Evolutionary conservation across 495 filamentous ascomycete species (phyloP).

Genomic region (Tuber indicum): DNA sequence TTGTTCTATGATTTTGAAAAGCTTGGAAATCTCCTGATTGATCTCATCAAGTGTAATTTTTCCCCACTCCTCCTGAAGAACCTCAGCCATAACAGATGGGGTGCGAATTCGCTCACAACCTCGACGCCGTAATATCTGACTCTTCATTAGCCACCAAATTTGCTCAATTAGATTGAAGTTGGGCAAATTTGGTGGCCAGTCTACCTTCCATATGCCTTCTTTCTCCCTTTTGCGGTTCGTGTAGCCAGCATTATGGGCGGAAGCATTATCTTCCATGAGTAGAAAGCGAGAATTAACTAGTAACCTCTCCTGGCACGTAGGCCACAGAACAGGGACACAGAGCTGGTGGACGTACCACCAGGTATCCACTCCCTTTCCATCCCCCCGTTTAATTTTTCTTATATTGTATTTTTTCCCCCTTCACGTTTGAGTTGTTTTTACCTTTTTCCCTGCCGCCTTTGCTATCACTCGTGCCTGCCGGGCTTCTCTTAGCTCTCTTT

Average conservation of each 20-base stretch:
- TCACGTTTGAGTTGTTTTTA: neutral
- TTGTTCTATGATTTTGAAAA: too few species aligned
- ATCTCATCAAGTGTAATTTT: neutral
- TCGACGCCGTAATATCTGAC: neutral
- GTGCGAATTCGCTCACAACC: neutral
- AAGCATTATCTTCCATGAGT: neutral
- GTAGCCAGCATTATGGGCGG: neutral
- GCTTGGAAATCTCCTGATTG: neutral
- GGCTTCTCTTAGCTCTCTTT: neutral
- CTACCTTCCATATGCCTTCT: neutral
- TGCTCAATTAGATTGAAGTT: neutral
- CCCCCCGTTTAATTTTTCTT: neutral
- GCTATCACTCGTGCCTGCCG: too few species aligned
- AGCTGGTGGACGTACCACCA: neutral
- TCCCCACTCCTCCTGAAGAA: neutral
- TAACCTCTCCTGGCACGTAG: neutral
- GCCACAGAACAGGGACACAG: neutral
- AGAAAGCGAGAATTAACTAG: neutral
- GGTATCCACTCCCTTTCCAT: neutral
- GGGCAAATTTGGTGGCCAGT: too few species aligned
- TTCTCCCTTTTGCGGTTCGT: neutral
- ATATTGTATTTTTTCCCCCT: neutral
- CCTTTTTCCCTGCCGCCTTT: neutral
- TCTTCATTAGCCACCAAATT: neutral
- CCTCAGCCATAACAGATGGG: neutral